Percentiles rank a stretch among this genome's conserved stretches.
Conservation (phyloP, 1,284 basidiomycete genomes). For the Pholiota adiposa region DNA sequence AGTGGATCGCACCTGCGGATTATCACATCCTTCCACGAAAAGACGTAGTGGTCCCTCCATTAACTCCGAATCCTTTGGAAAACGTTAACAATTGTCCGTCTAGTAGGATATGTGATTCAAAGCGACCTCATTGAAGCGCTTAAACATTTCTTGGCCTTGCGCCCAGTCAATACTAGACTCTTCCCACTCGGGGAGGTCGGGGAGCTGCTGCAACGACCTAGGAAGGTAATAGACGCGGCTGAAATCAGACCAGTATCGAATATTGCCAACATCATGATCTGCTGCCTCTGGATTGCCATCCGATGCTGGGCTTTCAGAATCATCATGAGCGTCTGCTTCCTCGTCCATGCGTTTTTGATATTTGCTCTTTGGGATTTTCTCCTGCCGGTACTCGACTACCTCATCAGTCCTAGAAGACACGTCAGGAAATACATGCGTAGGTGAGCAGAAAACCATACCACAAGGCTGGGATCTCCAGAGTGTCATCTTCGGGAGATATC, state of each 20-base stretch:
- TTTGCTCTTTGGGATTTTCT: constrained; percentile 51
- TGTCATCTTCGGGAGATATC: constrained; percentile 29
- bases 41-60: constrained; percentile 70
- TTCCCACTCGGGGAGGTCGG: constrained; percentile 60
- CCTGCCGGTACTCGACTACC: constrained; percentile 56
- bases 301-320: background rate
- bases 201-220: constrained; percentile 64
- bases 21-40: constrained; percentile 76
- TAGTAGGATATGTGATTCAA: background rate
- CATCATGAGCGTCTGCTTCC: constrained; percentile 18
- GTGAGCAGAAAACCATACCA: constrained; percentile 24
- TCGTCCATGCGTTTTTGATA: constrained; percentile 58
- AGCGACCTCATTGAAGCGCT: constrained; percentile 55
- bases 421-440: constrained; percentile 18
- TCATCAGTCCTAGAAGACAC: constrained; percentile 50
- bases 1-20: constrained; percentile 66
- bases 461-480: constrained; percentile 22
- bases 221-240: constrained; percentile 71
- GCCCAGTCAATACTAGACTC: constrained; percentile 51
- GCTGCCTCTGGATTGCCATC: background rate
- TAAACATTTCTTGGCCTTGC: constrained; percentile 54
- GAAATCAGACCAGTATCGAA: constrained; percentile 82
- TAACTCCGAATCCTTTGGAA: constrained; percentile 51
- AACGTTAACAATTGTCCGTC: constrained; percentile 5
- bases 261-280: constrained; percentile 29